Evolutionary conservation across 129 eudicot genomes (phyloP).

Genomic region (Escallonia herrerae): DNA sequence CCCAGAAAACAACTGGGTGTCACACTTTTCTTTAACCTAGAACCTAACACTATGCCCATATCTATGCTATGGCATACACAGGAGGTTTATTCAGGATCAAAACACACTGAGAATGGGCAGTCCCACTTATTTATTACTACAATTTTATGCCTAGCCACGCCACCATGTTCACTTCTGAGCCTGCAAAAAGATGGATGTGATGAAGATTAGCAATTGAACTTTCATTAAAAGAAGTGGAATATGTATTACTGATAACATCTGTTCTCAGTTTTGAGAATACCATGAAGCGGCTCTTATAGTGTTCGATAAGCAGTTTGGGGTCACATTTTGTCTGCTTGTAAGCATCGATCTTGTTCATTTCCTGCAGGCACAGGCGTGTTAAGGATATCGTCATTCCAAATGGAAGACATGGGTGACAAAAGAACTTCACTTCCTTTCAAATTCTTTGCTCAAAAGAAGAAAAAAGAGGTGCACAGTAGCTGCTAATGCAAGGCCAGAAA

Average conservation of each 20-base stretch:
- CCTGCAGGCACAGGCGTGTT: slow-evolving; percentile 34
- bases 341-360: slow-evolving; percentile 69
- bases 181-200: slow-evolving; percentile 6
- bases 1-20: too few species aligned
- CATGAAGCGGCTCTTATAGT: slow-evolving; percentile 41
- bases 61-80: too few species aligned
- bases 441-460: background rate
- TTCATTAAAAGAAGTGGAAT: background rate
- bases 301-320: slow-evolving; percentile 13
- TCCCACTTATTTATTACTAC: background rate
- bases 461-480: background rate
- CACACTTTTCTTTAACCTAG: too few species aligned
- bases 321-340: slow-evolving; percentile 59
- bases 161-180: slow-evolving; percentile 7
- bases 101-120: too few species aligned
- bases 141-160: background rate
- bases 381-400: background rate
- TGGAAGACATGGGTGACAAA: background rate
- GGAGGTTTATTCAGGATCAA: too few species aligned
- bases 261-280: slow-evolving; percentile 17
- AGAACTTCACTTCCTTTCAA: background rate
- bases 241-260: background rate
- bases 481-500: background rate
- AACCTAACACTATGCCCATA: too few species aligned
- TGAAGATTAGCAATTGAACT: background rate